Evolutionary conservation across 345 rosid genomes (phyloP).

Genomic region (Eucalyptus cloeziana): DNA sequence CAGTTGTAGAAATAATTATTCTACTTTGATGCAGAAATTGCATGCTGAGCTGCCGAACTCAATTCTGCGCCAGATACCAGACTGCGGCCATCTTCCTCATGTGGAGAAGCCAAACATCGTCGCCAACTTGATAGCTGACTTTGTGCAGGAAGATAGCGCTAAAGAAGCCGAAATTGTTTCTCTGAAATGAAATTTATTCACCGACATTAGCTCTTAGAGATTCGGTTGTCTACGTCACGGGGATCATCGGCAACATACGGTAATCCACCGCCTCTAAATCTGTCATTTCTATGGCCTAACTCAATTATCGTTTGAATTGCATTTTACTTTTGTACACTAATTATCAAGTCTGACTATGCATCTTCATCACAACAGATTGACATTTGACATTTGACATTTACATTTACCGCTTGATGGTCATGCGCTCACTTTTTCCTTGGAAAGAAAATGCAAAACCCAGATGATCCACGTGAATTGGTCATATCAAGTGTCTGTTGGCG

Average conservation of each 20-base stretch:
- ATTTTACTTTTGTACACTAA: background rate
- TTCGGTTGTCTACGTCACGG: background rate
- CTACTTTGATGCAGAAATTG: constrained; percentile 40
- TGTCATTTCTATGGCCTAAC: background rate
- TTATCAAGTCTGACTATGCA: background rate
- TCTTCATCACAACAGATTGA: background rate
- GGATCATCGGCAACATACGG: background rate
- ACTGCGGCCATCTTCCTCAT: constrained; percentile 88
- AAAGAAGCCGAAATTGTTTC: constrained; percentile 14
- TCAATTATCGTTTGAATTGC: background rate
- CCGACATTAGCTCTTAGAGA: background rate
- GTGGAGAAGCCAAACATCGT: constrained; percentile 58
- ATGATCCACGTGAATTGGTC: background rate
- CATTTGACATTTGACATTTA: background rate
- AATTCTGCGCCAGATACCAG: constrained; percentile 49
- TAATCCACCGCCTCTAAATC: background rate
- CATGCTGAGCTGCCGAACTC: constrained; percentile 60
- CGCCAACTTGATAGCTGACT: constrained; percentile 47
- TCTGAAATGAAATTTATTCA: background rate
- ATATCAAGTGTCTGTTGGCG: background rate
- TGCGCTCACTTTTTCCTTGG: background rate
- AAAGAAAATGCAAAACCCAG: background rate
- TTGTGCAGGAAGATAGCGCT: constrained; percentile 30
- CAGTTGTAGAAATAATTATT: background rate
- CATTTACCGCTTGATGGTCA: background rate